Evolutionary conservation across 768 basidiomycete species (phyloP).

Genomic region (Pisolithus tinctorius): DNA sequence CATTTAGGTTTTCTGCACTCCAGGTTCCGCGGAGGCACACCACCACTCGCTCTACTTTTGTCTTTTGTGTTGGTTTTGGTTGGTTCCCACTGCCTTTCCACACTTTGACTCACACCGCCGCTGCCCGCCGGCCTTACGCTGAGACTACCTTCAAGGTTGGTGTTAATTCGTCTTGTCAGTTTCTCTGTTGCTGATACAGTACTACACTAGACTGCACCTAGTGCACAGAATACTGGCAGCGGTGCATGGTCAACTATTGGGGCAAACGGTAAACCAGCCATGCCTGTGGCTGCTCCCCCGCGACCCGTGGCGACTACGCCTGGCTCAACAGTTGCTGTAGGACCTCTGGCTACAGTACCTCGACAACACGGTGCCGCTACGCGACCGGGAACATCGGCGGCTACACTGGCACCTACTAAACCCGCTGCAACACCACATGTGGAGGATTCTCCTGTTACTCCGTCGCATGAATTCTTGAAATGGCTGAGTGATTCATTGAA

Average conservation of each 20-base stretch:
- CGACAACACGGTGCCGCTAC: conserved; percentile 34
- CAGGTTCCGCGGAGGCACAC: too few relatives aligned
- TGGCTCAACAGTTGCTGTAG: conserved; percentile 20
- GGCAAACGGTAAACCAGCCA: conserved; percentile 53
- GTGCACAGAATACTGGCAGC: conserved; percentile 33
- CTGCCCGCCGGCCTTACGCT: conserved; percentile 67
- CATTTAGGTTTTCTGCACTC: too few relatives aligned
- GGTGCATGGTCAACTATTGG: conserved; percentile 88
- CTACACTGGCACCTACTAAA: conserved; percentile 28
- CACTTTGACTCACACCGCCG: too few relatives aligned
- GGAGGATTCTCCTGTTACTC: conserved; percentile 60
- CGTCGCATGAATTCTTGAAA: conserved; percentile 86
- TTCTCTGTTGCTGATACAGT: conserved; percentile 3
- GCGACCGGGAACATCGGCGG: conserved; percentile 22
- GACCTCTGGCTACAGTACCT: conserved; percentile 23
- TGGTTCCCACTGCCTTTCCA: too few relatives aligned
- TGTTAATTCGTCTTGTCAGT: conserved; percentile 7
- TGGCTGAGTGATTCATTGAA: conserved; percentile 87
- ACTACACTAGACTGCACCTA: conserved; percentile 26
- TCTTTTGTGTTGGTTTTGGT: too few relatives aligned
- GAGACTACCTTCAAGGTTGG: conserved; percentile 71
- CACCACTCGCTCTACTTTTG: too few relatives aligned
- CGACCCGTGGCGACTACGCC: conserved; percentile 30
- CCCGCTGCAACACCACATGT: conserved; percentile 31
- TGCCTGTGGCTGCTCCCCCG: conserved; percentile 22